Base-by-base conservation (phyloP, 2,329 filamentous ascomycete genomes). In the Fusarium fracticaudum region DNA sequence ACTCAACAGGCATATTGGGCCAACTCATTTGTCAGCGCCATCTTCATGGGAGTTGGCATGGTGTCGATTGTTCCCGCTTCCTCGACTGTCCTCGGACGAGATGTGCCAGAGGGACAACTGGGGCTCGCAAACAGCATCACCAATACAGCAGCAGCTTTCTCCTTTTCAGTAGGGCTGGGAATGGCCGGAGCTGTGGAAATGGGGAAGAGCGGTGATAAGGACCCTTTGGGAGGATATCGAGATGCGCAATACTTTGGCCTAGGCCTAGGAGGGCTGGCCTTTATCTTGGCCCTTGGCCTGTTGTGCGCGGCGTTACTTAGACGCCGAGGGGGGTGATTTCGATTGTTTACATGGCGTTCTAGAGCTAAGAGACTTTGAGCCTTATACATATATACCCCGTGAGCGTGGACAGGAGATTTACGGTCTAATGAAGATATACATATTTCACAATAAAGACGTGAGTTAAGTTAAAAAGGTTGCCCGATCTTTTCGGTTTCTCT, bases 191-290 rank as follows among this genome's bases (percentile, higher is more conserved):
- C 75, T 24, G 72, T 79, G 26, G 76, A 79, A 57, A 73, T 55
- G 50, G 55, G 67, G 18, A 61, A 69, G 20, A 41, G 55, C 38
- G 48, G 64, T 12, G 59, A 60, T 8, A 73, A 62, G 15, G 70
- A 55, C 9, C 54, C 66, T n/a, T 59, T 77, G 8, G 57, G 64
- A 53, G 73, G 73, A 22, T 79, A 76, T 51, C 58, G 75, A 54
- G 72, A 72, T 44, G 77, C 75, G 18, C 76, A 77, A 57, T 79
- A 77, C 43, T 67, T 79, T 59, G 76, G 76, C 3, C 24, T 77
- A 22, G 76, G 76, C 20, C 47, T 79, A 24, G 65, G 72, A 48
- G 73, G 60, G 48, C 35, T 79, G 48, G 73, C 74, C 37, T 55
- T 79, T n/a, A 37, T 75, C 40, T 53, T 78, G 64, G 65, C 76